Evolutionary conservation across 1,284 basidiomycete species (phyloP).

Genomic region (Austroboletus niveus): DNA sequence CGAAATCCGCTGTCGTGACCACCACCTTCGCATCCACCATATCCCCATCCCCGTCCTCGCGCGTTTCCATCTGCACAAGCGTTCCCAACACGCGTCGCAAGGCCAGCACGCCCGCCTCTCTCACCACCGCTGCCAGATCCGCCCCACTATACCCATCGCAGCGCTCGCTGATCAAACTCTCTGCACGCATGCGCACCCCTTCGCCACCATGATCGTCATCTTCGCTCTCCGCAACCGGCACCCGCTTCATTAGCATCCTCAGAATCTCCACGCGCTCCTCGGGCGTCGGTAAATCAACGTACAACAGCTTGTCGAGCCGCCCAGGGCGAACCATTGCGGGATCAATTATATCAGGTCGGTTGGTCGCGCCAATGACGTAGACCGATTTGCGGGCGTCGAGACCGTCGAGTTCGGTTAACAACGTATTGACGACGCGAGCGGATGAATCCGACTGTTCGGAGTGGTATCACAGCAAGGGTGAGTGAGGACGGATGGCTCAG

Average conservation of each 20-base stretch:
- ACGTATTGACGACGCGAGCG: slow-evolving; percentile 95
- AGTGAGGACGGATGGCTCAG: too few species aligned
- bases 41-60: not conserved
- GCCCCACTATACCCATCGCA: slow-evolving; percentile 91
- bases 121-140: slow-evolving; percentile 41
- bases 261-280: slow-evolving; percentile 86
- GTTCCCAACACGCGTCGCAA: slow-evolving; percentile 69
- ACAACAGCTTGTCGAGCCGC: slow-evolving; percentile 92
- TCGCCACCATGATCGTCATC: slow-evolving; percentile 16
- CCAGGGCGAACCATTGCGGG: slow-evolving; percentile 98
- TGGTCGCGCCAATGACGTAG: slow-evolving; percentile 96
- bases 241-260: slow-evolving; percentile 65
- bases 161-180: slow-evolving; percentile 50
- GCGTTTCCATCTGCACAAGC: slow-evolving; percentile 46
- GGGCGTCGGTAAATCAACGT: slow-evolving; percentile 85
- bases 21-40: slow-evolving; percentile 31
- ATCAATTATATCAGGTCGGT: slow-evolving; percentile 99
- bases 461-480: not conserved
- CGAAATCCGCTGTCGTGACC: slow-evolving; percentile 71
- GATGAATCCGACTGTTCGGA: slow-evolving; percentile 85
- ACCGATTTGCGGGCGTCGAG: slow-evolving; percentile 88
- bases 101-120: slow-evolving; percentile 86
- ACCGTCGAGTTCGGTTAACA: slow-evolving; percentile 95
- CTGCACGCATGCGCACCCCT: slow-evolving; percentile 31
- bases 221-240: slow-evolving; percentile 56